Percentiles rank a stretch among this genome's conserved stretches.
Conservation (phyloP, 176 grass and related monocot species). For the Hsuehochloa calcarea region DNA sequence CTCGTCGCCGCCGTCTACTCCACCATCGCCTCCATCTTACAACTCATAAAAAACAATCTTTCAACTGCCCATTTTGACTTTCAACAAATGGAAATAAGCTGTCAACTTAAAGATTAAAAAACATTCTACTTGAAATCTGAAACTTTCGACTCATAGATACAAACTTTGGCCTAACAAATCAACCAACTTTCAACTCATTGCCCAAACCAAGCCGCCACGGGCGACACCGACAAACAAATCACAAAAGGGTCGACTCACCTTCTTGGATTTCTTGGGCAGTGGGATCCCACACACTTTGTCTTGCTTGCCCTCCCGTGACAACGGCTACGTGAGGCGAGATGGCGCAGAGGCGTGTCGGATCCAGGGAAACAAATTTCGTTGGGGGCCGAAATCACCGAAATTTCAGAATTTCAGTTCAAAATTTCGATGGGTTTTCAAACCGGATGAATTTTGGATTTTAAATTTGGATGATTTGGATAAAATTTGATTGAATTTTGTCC, state of each 20-base stretch:
- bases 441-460: too few relatives aligned
- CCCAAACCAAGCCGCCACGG: not conserved
- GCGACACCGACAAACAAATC: rapidly evolving
- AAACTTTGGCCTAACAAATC: not conserved
- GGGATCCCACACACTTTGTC: not conserved
- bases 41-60: not conserved
- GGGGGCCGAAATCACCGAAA: too few relatives aligned
- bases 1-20: not conserved
- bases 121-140: not conserved
- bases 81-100: not conserved
- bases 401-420: too few relatives aligned
- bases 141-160: not conserved
- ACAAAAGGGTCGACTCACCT: not conserved
- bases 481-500: too few relatives aligned
- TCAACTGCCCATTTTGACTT: not conserved
- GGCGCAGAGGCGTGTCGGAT: rapidly evolving
- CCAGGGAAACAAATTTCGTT: too few relatives aligned
- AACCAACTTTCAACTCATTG: not conserved
- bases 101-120: not conserved
- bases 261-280: not conserved
- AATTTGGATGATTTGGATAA: too few relatives aligned
- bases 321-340: rapidly evolving
- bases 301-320: not conserved
- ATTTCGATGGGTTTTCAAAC: too few relatives aligned
- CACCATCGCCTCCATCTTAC: not conserved